Evolutionary conservation across 208 protist genomes (phyloP), one percentile per base, ranked within the genome.

Genomic region (Trypanosomatidae sp.): DNA sequence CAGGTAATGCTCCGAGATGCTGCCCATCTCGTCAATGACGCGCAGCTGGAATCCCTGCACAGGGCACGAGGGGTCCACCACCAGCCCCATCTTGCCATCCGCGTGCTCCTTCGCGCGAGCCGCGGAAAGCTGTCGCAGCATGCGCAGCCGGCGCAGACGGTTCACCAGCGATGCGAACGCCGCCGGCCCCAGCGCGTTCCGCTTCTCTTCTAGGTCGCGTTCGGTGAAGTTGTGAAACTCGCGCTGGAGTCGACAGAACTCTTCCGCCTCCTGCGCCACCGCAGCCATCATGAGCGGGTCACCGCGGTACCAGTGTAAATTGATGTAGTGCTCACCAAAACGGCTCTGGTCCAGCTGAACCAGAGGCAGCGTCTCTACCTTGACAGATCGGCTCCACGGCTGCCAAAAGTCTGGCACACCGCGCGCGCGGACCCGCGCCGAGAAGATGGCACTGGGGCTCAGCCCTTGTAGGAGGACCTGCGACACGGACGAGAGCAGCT

Each of bases 281-380:
- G 64, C 67, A 28, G 67, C 56, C 52, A 75, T 66, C 53, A 76
- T 55, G 9, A 43, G 66, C 15, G 66, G 68, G 13, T 84, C 71
- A 36, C 79, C 66, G 64, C 94, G 91, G 72, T 92, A 85, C 92
- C 94, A 98, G 70, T 89, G 95, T 28, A 98, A 80, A 74, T 95
- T 95, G 66, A 97, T 94, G 82, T 95, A 98, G 71, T 97, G 91
- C 74, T 98, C 94, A 49, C 91, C 91, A 75, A 97, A 95, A 56
- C 91, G 87, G 71, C 77, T 84, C 64, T 98, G 91, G 49, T 82
- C 79, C 12, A 98, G 89, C 71, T 84, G 75, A 39, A 98, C 83
- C 5, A 83, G 74, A 4, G 80, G 59, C 56, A 98, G 81, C 22
- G 92, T 97, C 53, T 65, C 64, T n/a, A 96, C 75, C 15, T 56